These are phyloP conservation scores for Guillardia theta DNA, from an alignment of 78 protist species.

Conservation along the genomic window DNA sequence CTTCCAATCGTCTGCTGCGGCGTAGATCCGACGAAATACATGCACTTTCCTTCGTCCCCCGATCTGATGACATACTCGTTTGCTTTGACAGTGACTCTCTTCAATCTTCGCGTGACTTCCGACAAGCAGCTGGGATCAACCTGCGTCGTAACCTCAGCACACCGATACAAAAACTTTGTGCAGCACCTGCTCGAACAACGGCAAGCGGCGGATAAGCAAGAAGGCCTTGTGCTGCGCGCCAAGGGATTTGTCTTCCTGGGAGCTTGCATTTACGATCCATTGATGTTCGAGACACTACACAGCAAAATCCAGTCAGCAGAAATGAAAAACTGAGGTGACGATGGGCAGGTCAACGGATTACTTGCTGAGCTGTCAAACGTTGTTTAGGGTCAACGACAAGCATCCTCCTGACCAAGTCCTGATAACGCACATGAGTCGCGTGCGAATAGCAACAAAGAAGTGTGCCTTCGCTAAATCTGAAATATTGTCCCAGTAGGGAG, in stretches of 20 bases:
- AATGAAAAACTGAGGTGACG: neutral
- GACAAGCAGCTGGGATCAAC: constrained; percentile 11
- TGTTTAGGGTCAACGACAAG: neutral
- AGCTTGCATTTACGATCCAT: neutral
- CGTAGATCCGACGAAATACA: constrained; percentile 27
- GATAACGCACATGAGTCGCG: too few species aligned
- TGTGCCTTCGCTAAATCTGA: neutral
- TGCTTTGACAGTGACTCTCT: neutral
- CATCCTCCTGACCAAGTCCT: neutral
- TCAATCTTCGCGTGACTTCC: neutral
- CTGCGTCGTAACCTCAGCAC: neutral
- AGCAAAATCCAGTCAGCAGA: neutral
- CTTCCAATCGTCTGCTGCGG: constrained; percentile 7
- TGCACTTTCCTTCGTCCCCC: constrained; percentile 25
- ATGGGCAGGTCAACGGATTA: neutral
- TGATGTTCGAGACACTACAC: neutral
- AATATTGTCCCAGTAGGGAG: neutral
- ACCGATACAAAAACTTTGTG: neutral
- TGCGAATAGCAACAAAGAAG: too few species aligned
- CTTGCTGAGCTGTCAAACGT: constrained; percentile 5
- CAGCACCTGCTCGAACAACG: constrained; percentile 21
- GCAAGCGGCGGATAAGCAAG: constrained; percentile 16
- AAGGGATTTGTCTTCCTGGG: neutral
- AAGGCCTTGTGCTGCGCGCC: constrained; percentile 9
- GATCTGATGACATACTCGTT: neutral